Conservation (phyloP, 371 early-diverging fungal genomes). For the Lichtheimia ramosa region DNA sequence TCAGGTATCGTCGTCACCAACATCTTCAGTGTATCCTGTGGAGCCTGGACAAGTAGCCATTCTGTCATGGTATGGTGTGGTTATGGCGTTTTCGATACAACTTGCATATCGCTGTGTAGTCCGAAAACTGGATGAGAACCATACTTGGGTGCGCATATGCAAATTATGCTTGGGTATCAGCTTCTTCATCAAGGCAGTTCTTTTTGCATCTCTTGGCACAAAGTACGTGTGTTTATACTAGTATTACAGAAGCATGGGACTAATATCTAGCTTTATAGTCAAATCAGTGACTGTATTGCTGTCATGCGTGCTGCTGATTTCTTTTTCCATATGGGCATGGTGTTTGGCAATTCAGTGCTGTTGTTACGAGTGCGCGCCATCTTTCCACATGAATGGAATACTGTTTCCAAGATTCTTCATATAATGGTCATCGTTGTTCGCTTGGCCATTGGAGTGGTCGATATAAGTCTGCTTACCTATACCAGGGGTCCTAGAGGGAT, state of each 20-base stretch:
- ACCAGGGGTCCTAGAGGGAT: slow-evolving; percentile 6
- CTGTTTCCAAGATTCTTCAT: slow-evolving; percentile 10
- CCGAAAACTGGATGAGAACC: slow-evolving; percentile 2
- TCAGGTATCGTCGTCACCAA: no score
- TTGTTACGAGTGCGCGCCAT: slow-evolving; percentile 30
- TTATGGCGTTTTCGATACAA: slow-evolving; percentile 4
- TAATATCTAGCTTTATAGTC: background rate
- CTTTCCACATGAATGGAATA: slow-evolving; percentile 22
- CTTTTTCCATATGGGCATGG: slow-evolving; percentile 38
- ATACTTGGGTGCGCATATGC: slow-evolving; percentile 2
- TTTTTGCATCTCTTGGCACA: slow-evolving; percentile 9
- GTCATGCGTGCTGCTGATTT: slow-evolving; percentile 28
- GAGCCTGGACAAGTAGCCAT: background rate
- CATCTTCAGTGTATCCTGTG: background rate
- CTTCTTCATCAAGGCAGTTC: slow-evolving; percentile 6
- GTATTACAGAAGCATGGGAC: background rate
- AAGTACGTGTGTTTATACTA: background rate
- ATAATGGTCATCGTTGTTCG: slow-evolving; percentile 15
- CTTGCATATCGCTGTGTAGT: slow-evolving; percentile 1
- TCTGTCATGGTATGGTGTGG: slow-evolving; percentile 1
- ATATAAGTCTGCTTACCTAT: slow-evolving; percentile 20
- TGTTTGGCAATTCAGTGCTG: slow-evolving; percentile 34
- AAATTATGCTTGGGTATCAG: slow-evolving; percentile 5
- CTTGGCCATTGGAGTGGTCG: slow-evolving; percentile 27
- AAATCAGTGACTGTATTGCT: slow-evolving; percentile 14